Conservation (phyloP, 2,329 filamentous ascomycete species). For the Pleoardoris graminearum region DNA sequence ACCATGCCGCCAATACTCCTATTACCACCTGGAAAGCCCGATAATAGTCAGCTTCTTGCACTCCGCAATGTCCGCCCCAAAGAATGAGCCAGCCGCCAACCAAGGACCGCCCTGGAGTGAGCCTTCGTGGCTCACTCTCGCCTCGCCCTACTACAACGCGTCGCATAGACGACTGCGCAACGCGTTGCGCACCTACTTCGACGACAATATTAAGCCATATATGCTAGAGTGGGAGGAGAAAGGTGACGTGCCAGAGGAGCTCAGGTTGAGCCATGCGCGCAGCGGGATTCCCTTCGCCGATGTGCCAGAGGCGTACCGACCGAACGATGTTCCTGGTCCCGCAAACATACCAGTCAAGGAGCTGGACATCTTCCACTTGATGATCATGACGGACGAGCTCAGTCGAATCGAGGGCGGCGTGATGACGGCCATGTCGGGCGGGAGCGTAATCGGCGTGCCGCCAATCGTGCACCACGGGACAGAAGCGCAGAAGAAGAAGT, state of each 20-base stretch:
- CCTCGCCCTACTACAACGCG: constrained; percentile 65
- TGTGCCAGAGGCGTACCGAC: constrained; percentile 50
- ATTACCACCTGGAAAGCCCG: constrained; percentile 9
- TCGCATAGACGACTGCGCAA: constrained; percentile 63
- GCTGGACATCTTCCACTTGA: constrained; percentile 46
- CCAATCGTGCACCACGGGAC: constrained; percentile 67
- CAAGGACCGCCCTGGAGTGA: constrained; percentile 50
- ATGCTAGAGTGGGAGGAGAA: constrained; percentile 65
- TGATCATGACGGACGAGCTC: constrained; percentile 61
- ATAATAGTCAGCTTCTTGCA: constrained; percentile 5
- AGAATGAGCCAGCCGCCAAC: constrained; percentile 40
- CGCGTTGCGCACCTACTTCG: constrained; percentile 61
- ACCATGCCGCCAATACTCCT: neutral
- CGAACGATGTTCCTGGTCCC: constrained; percentile 42
- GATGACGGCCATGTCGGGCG: constrained; percentile 61
- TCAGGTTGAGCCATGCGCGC: constrained; percentile 42
- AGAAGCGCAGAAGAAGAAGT: constrained; percentile 60
- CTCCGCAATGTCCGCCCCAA: constrained; percentile 20
- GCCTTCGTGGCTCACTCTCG: constrained; percentile 53
- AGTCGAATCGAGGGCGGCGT: constrained; percentile 62
- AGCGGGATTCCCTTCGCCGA: constrained; percentile 51
- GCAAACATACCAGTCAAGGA: constrained; percentile 44
- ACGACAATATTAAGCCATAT: constrained; percentile 60
- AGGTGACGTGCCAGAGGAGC: constrained; percentile 55
- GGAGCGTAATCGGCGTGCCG: constrained; percentile 64